Base-by-base conservation (phyloP, 2,329 filamentous ascomycete genomes). In the Lojkania enalia region DNA sequence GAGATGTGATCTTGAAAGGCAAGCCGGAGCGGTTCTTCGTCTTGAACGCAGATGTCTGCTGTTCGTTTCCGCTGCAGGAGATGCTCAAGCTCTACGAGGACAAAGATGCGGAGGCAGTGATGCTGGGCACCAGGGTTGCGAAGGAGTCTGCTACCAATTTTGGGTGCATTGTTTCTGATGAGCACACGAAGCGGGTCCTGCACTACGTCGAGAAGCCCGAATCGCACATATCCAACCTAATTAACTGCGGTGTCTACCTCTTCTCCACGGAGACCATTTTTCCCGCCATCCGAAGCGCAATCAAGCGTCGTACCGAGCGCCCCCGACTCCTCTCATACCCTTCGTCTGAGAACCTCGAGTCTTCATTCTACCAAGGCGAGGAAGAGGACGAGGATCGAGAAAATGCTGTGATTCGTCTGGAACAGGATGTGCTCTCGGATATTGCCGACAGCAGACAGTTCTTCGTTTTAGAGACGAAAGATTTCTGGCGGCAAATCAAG, bases 401-500 rank as follows among this genome's bases (percentile, higher is more conserved):
- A 73, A 92, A 84, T 66, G 86, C 95, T 63, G 89, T 96, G 38
- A 87, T 99, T 58, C 88, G 94, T 41, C 81, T 99, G 44, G 94
- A 99, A 76, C 94, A 97, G 75, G 94, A 99, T 69, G 96, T 97
- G 40, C 81, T 99, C 48, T 87, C 90, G 39, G 92, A 97, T 65
- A 84, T 97, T 64, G 92, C 94, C 50, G 94, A 97, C 74, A 96
- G 84, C 81, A 94, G 95, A 75, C 89, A 94, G 71, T 99, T 99
- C 78, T 97, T 90, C 74, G 94, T 97, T 21, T 88, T 96, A 71
- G 94, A 99, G 77, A 97, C 92, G 56, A 95, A 95, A 77, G 94
- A 97, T 71, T 99, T 99, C 74, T 99, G 94, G 94, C 90, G 94
- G 61, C 94, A 99, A 79, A 97, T 99, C 82, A 99, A 99, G 82